Conservation (phyloP, 768 basidiomycete species). For the Multifurca ochricompacta region DNA sequence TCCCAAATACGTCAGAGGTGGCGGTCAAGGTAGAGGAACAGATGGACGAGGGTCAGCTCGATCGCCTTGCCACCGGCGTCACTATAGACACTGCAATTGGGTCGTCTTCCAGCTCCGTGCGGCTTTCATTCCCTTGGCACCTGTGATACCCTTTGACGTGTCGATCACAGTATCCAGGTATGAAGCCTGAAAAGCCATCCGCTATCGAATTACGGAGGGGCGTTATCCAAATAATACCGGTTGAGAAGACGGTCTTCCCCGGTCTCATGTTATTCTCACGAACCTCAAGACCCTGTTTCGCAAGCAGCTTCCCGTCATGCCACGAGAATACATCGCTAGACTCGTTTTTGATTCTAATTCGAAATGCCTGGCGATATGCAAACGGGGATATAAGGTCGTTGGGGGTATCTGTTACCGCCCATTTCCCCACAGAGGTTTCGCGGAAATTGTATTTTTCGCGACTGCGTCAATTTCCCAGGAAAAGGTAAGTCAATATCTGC, state of each 20-base stretch:
- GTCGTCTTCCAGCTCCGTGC: slow-evolving; percentile 38
- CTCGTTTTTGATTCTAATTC: slow-evolving; percentile 91
- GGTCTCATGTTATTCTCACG: slow-evolving; percentile 78
- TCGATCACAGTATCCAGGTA: slow-evolving; percentile 36
- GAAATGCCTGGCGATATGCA: slow-evolving; percentile 89
- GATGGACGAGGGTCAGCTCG: slow-evolving; percentile 71
- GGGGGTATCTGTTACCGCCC: slow-evolving; percentile 97
- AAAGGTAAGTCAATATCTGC: slow-evolving; percentile 50
- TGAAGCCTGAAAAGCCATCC: slow-evolving; percentile 69
- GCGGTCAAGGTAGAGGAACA: slow-evolving; percentile 70
- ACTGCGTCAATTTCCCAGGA: slow-evolving; percentile 95
- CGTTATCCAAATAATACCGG: slow-evolving; percentile 75
- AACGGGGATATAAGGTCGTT: slow-evolving; percentile 90
- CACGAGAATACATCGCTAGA: slow-evolving; percentile 94
- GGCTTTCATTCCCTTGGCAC: slow-evolving; percentile 21
- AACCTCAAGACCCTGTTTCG: slow-evolving; percentile 97
- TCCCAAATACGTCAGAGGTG: slow-evolving; percentile 38
- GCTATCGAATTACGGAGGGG: slow-evolving; percentile 72
- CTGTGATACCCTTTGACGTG: background rate
- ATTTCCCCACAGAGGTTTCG: slow-evolving; percentile 89
- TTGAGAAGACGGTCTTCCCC: slow-evolving; percentile 75
- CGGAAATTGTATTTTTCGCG: slow-evolving; percentile 98
- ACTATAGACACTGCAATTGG: slow-evolving; percentile 58
- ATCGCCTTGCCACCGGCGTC: slow-evolving; percentile 71
- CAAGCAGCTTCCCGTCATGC: slow-evolving; percentile 98